Base-by-base conservation (phyloP, 73 alveolate species). In the Blepharisma japonicum region DNA sequence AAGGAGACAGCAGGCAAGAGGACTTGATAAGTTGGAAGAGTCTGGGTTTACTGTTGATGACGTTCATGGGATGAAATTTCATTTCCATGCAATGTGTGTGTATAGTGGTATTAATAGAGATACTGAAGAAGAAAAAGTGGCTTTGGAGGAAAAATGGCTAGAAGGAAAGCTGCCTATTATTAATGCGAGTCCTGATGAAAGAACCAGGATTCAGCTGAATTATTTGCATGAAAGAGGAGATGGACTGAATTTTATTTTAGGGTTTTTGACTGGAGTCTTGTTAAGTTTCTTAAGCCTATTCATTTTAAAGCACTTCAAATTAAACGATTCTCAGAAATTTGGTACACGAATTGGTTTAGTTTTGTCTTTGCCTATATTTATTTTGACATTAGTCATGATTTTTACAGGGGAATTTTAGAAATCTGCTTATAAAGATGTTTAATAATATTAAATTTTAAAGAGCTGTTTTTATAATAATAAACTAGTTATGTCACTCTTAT, bases 41-140 rank as follows among this genome's bases (percentile, higher is more conserved):
- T 61, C 74, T 61, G 74, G 74, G 39, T 61, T 61, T 5, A 61
- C 14, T 61, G 74, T 61, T 14, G 74, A 61, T 5, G 74, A 61
- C 23, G 5, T 61, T 8, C 74, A 61, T 61, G 23, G 23, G 14
- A n/a, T 61, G 14, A 61, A 39, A 25, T 61, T 61, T 5, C 74
- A 61, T 25, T 61, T 61, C 23, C 74, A 61, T 61, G 74, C 74
- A 1, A 61, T 61, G 74, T 61, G 74, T 25, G 23, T 61, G 2
- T 61, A 61, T 61, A 61, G 47, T 61, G 74, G 74, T 14, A 14
- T 61, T 61, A 61, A 61, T 61, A 61, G 4, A 25, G 74, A 61
- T 2, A 39, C 14, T 61, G 74, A 61, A 9, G 74, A 61, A 18
- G 50, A 61, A 25, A 61, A 61, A 39, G 11, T 61, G 14, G 23